Conservation (phyloP, 495 filamentous ascomycete genomes). For the Penicillium robsamsonii region DNA sequence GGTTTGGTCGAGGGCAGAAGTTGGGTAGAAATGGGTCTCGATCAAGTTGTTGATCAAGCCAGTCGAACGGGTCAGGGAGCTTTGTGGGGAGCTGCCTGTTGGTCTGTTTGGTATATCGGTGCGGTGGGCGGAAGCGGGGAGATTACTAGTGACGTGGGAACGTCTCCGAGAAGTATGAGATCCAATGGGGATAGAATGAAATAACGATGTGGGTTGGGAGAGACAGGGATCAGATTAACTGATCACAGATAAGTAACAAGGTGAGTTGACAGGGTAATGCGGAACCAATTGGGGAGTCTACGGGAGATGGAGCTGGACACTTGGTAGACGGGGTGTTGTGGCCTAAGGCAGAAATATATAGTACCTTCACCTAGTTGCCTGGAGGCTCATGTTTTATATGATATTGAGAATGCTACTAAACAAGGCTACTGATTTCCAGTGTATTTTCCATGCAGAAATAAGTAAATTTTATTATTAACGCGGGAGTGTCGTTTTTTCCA, state of each 20-base stretch:
- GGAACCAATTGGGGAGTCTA: constrained; percentile 11
- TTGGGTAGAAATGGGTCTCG: background rate
- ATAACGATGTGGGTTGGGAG: background rate
- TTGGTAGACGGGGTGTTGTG: constrained; percentile 13
- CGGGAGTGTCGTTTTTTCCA: background rate
- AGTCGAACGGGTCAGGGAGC: background rate
- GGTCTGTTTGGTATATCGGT: constrained; percentile 18
- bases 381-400: background rate
- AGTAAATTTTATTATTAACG: background rate
- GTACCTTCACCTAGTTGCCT: background rate
- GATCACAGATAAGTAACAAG: constrained; percentile 1
- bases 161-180: constrained; percentile 5
- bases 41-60: background rate
- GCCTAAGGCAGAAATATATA: constrained; percentile 27
- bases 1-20: constrained; percentile 4
- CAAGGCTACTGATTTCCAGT: background rate
- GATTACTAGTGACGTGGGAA: constrained; percentile 17
- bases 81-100: constrained; percentile 6
- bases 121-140: constrained; percentile 25
- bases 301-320: constrained; percentile 18
- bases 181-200: background rate
- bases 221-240: background rate
- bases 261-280: background rate
- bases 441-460: background rate
- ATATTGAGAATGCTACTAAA: background rate